Evolutionary conservation across 179 eudicot genomes (phyloP), one percentile per base, ranked within the genome.

Genomic region (Drosera spatulata): DNA sequence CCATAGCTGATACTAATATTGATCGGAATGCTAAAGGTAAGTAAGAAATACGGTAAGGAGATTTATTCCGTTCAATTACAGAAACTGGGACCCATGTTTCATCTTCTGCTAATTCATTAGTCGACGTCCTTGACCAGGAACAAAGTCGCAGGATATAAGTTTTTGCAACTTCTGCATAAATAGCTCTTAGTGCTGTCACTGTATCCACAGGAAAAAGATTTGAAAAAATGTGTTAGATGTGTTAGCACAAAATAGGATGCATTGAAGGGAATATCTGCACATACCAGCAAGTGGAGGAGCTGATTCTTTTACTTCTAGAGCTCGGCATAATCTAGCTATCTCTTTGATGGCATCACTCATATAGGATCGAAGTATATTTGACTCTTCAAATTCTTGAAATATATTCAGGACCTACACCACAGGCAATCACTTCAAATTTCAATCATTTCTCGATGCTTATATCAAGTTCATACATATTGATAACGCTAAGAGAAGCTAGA

Each of bases 41-140:
- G 55, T 73, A 79, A 50, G 98, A 88, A 58, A 88, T 91, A 64
- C 85, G 77, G 85, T 88, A 91, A 14, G 86, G 91, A 42, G 98
- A 91, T 77, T 76, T 86, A 71, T 88, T 91, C 74, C 98, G 82
- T 69, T 88, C 96, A 66, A 91, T 82, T 59, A 88, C 69, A 63
- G 98, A 89, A 45, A 89, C 95, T 12, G 98, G 82, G 66, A 80
- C 80, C 96, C 96, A 91, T 39, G 83, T 75, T 82, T 91, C 98
- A 52, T 80, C 82, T 74, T 76, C 82, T 11, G 93, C 74, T 66
- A 91, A 65, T 62, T 82, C 90, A 65, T 88, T 89, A n/a, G 73
- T 82, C 62, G 95, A 77, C 58, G 82, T 62, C 66, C 95, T 78
- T 93, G 89, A 88, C 98, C 98, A 91, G 57, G 98, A 79, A 78